Base-by-base conservation (phyloP, 2,329 filamentous ascomycete genomes). In the Alternaria gaisen region DNA sequence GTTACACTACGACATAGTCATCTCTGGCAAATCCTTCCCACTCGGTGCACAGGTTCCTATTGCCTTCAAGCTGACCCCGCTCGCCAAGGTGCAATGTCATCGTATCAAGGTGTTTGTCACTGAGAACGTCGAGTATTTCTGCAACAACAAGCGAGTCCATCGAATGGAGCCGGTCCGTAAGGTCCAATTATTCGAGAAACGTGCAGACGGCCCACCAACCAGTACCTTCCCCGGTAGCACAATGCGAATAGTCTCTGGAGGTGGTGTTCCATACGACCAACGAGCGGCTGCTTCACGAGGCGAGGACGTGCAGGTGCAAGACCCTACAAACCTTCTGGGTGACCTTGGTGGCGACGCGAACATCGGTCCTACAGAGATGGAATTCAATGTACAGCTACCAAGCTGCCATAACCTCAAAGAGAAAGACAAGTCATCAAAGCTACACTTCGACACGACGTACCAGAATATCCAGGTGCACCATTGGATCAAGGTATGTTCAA, bases 21-120 rank as follows among this genome's bases (percentile, higher is more conserved):
- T 97, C 56, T 97, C 93, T 1, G 94, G 94, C 56, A 97, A 97
- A 83, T 96, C 93, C 0, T 97, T 97, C 61, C 92, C 94, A 0
- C 86, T 97, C 20, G 94, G 94, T 16, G 87, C 91, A 40, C 91
- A 91, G 71, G 92, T 97, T 16, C 94, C 94, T 1, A 95, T 97
- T 60, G 93, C 93, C 1, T 97, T 97, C 83, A 97, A 97, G 79
- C 84, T 97, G 66, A 97, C 93, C 0, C 94, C 94, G 0, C 81
- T 97, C 22, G 93, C 94, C 61, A 97, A 97, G 81, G 93, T 97
- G 7, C 92, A 96, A 76, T 92, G 94, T 56, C 94, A 97, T 79
- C 90, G 94, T 67, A 90, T 97, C 77, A 97, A 96, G 79, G 93
- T 97, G 1, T 94, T 90, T 65, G 88, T 97, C 12, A 96, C 93